Percentiles rank a stretch among this genome's conserved stretches.
Conservation (phyloP, 2,329 filamentous ascomycete species). For the Volutella citrinella region DNA sequence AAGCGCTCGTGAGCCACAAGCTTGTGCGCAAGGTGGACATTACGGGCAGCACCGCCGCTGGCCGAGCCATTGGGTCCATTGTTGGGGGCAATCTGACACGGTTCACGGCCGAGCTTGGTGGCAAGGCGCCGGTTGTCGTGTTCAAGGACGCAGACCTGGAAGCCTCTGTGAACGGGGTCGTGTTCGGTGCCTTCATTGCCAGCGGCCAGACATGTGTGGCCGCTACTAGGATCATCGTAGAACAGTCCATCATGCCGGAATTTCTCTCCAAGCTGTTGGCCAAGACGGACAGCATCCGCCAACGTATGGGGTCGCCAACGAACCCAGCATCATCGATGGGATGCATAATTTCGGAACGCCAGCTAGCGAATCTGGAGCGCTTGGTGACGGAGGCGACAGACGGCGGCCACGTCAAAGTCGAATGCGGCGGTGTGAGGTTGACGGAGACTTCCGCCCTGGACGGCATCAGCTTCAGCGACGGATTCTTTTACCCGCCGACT, state of each 20-base stretch:
- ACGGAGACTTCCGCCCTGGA: slow-evolving; percentile 46
- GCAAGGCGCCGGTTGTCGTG: slow-evolving; percentile 68
- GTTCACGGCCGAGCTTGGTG: slow-evolving; percentile 69
- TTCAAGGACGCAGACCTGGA: slow-evolving; percentile 64
- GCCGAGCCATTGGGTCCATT: slow-evolving; percentile 64
- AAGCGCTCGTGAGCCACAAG: slow-evolving; percentile 50
- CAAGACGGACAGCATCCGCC: slow-evolving; percentile 55
- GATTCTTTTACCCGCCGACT: slow-evolving; percentile 80
- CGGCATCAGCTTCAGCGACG: slow-evolving; percentile 48
- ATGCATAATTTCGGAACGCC: slow-evolving; percentile 56
- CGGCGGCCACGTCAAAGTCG: slow-evolving; percentile 34
- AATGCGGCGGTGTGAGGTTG: slow-evolving; percentile 48
- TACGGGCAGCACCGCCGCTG: slow-evolving; percentile 71
- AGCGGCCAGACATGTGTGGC: slow-evolving; percentile 62
- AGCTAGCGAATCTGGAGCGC: slow-evolving; percentile 65
- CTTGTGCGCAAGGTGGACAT: slow-evolving; percentile 67
- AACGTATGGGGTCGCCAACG: slow-evolving; percentile 54
- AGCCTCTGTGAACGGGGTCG: slow-evolving; percentile 66
- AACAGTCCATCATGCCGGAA: slow-evolving; percentile 62
- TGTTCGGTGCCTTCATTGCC: slow-evolving; percentile 55
- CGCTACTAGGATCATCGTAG: slow-evolving; percentile 71
- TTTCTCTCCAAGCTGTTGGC: slow-evolving; percentile 62
- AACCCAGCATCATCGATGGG: slow-evolving; percentile 62
- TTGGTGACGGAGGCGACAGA: slow-evolving; percentile 64
- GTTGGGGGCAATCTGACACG: slow-evolving; percentile 65